Percentiles rank a stretch among this genome's conserved stretches.
Evolutionary conservation across 176 grass and related monocot species (phyloP).

Genomic region (Themeda triandra): DNA sequence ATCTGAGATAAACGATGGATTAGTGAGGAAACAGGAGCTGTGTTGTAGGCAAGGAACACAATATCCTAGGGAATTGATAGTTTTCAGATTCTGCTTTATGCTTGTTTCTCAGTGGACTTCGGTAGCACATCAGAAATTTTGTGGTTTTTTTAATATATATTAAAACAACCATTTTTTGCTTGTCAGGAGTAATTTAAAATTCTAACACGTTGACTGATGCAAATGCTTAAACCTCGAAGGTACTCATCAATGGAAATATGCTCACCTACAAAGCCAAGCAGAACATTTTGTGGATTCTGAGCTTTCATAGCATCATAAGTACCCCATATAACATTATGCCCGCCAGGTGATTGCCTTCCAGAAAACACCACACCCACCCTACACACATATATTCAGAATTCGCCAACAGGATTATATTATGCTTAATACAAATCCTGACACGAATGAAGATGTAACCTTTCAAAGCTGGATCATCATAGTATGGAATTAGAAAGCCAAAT

Average conservation of each 20-base stretch:
- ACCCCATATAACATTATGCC: slow-evolving; percentile 49
- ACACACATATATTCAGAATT: slow-evolving; percentile 2
- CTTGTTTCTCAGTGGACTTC: neutral
- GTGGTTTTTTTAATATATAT: neutral
- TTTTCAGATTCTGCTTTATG: too few relatives aligned
- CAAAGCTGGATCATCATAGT: neutral
- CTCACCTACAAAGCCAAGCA: slow-evolving; percentile 50
- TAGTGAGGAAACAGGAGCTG: too few relatives aligned
- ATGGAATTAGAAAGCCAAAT: neutral
- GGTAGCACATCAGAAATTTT: neutral
- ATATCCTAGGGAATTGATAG: too few relatives aligned
- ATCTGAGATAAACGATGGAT: too few relatives aligned
- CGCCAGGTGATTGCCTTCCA: slow-evolving; percentile 50
- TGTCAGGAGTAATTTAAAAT: neutral
- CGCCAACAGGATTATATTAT: neutral
- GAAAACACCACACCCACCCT: slow-evolving; percentile 55
- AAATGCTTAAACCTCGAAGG: neutral
- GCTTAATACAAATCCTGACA: neutral
- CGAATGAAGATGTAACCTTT: neutral
- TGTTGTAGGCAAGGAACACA: too few relatives aligned
- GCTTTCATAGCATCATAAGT: slow-evolving; percentile 36
- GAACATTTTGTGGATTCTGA: slow-evolving; percentile 21
- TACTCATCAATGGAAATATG: neutral
- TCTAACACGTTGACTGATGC: neutral
- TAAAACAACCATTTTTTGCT: neutral